Evolutionary conservation across 140 eudicot genomes (phyloP).

Genomic region (Flaveria floridana): DNA sequence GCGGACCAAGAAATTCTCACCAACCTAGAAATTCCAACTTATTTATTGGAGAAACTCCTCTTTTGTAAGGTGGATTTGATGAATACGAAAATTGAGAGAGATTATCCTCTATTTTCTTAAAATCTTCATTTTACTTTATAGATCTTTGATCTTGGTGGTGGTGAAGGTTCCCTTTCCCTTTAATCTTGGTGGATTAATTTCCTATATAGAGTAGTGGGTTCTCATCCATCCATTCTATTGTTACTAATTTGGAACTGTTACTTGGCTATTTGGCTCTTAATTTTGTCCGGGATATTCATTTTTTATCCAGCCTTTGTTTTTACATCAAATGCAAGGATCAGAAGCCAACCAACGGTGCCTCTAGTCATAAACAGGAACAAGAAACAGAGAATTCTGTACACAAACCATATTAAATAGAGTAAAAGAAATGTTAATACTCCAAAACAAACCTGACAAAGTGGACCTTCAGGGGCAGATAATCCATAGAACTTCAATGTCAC

Average conservation of each 20-base stretch:
- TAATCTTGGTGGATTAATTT: background rate
- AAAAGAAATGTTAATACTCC: background rate
- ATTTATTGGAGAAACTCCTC: background rate
- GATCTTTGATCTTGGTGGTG: background rate
- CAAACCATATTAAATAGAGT: slow-evolving; percentile 1
- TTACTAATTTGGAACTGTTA: background rate
- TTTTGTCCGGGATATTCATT: background rate
- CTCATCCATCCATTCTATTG: background rate
- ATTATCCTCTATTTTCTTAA: background rate
- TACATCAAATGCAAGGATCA: slow-evolving; percentile 14
- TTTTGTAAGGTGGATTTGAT: background rate
- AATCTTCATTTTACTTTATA: background rate
- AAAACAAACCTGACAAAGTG: slow-evolving; percentile 81
- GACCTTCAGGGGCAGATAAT: slow-evolving; percentile 91
- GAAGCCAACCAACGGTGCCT: slow-evolving; percentile 6
- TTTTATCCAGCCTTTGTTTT: background rate
- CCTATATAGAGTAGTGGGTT: background rate
- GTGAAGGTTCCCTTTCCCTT: slow-evolving; percentile 2
- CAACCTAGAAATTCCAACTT: background rate
- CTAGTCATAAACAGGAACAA: slow-evolving; percentile 10
- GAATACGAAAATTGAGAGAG: background rate
- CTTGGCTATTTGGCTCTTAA: background rate
- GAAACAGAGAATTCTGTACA: slow-evolving; percentile 4
- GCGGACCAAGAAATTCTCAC: background rate
- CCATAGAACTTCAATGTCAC: slow-evolving; percentile 80